Evolutionary conservation across 177 flowering plant genomes (phyloP), one percentile per base, ranked within the genome.

Genomic region (Vitis hybrid): DNA sequence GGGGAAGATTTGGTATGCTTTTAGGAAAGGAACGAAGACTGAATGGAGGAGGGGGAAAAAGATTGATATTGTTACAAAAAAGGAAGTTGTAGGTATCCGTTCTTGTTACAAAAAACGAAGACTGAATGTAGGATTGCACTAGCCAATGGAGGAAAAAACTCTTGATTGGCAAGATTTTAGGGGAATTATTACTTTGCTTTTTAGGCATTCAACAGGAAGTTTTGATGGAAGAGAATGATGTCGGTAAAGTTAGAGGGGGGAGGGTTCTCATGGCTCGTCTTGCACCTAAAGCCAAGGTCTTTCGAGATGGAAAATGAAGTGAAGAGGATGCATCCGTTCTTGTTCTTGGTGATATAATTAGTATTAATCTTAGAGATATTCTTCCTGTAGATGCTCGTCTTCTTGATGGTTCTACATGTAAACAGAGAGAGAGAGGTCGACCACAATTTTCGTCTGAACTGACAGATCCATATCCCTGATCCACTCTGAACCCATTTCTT

Each of bases 371-470:
- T 50, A 88, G 90, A 3, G 88, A 86, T 59, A 86, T 86, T 52
- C 68, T 86, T 71, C 87, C 89, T 62, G 90, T 88, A 26, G 88
- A 86, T 84, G 82, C 83, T 56, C 88, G 90, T 70, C 84, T 84
- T 45, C 80, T 84, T 45, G 86, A 84, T 2, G 90, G 87, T 59
- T 22, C 22, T 22, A 22, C 22, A 22, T 22, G 22, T 22, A 22
- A 22, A 22, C 22, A 22, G 22, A 22, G 22, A 22, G 22, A 22
- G 22, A 1, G 22, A 22, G 22, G 22, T 1, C 49, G 20, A 48
- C 65, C 45, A 22, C 55, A 50, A 1, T 50, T 66, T 59, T 16
- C 13, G 31, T 22, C 16, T 59, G 16, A 55, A 55, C 53, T 50
- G 19, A 48, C 70, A 69, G 73, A 69, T 77, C 76, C 68, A 48